phyloP scores from a whole-genome alignment of 2,329 filamentous ascomycete genomes.

The Pestalotiopsis sp. region DNA sequence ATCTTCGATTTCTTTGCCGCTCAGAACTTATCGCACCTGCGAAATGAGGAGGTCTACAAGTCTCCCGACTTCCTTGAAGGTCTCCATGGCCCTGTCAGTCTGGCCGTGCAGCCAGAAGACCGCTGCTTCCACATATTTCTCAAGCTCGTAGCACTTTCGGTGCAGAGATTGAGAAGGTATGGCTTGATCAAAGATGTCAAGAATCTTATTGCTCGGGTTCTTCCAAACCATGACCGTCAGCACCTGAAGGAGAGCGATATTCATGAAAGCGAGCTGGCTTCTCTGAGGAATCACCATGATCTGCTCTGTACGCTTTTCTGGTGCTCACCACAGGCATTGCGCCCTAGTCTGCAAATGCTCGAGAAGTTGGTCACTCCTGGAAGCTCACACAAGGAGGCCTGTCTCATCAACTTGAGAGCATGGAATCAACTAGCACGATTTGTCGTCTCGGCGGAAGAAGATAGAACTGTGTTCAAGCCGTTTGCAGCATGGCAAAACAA shows the following conservation, averaged over 20 bases:
- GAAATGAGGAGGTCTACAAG: conserved; percentile 65
- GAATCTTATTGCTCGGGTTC: conserved; percentile 63
- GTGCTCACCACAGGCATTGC: conserved; percentile 58
- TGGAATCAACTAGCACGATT: conserved; percentile 67
- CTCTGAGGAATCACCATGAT: conserved; percentile 70
- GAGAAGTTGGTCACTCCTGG: conserved; percentile 62
- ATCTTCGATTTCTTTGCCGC: conserved; percentile 72
- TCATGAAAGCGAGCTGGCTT: conserved; percentile 62
- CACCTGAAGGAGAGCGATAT: conserved; percentile 65
- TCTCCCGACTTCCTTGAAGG: conserved; percentile 65
- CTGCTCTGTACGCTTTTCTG: conserved; percentile 69
- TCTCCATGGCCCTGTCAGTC: conserved; percentile 47
- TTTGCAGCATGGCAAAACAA: conserved; percentile 60
- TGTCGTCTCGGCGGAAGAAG: conserved; percentile 49
- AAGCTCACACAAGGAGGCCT: conserved; percentile 68
- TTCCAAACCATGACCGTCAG: conserved; percentile 68
- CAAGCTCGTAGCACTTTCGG: conserved; percentile 63
- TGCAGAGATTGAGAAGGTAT: conserved; percentile 52
- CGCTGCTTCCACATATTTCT: conserved; percentile 70
- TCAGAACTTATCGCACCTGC: conserved; percentile 62
- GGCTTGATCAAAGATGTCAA: conserved; percentile 58
- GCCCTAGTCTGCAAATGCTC: conserved; percentile 56
- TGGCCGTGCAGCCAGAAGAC: conserved; percentile 57
- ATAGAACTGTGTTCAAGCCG: conserved; percentile 44
- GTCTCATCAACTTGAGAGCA: conserved; percentile 63